These are phyloP conservation scores for Casuarina glauca DNA, from an alignment of 306 rosid species.

Conservation along the genomic window DNA sequence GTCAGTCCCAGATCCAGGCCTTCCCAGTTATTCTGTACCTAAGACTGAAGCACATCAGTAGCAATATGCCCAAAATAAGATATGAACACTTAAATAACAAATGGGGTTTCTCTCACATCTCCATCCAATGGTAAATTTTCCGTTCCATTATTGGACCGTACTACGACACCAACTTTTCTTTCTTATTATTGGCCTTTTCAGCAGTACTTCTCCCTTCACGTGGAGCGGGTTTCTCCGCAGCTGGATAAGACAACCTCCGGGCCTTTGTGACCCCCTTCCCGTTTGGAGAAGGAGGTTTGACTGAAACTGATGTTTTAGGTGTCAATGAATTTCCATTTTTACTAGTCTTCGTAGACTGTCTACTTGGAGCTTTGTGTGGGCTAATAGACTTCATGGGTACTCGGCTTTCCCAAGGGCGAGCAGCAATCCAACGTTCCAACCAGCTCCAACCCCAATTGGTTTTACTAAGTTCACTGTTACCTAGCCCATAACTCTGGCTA, in stretches of 20 bases:
- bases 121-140: conserved; percentile 32
- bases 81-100: conserved; percentile 21
- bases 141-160: conserved; percentile 21
- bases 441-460: conserved; percentile 99
- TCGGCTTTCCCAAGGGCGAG: conserved; percentile 99
- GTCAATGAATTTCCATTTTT: conserved; percentile 47
- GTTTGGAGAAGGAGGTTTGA: conserved; percentile 43
- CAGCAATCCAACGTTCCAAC: conserved; percentile 98
- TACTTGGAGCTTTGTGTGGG: conserved; percentile 54
- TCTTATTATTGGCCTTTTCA: conserved; percentile 34
- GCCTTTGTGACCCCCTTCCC: conserved; percentile 53
- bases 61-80: conserved; percentile 36
- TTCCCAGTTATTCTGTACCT: conserved; percentile 19
- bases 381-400: conserved; percentile 33
- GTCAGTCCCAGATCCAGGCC: conserved; percentile 28
- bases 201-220: conserved; percentile 39
- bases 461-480: conserved; percentile 67
- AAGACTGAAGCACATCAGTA: conserved; percentile 29
- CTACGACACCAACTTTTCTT: conserved; percentile 29
- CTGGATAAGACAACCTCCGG: conserved; percentile 70
- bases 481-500: conserved; percentile 72
- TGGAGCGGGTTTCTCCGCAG: conserved; percentile 44
- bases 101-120: conserved; percentile 30
- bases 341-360: conserved; percentile 53
- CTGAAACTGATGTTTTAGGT: conserved; percentile 44